Base-by-base conservation (phyloP, 1,284 basidiomycete species). In the Ganoderma boninense region DNA sequence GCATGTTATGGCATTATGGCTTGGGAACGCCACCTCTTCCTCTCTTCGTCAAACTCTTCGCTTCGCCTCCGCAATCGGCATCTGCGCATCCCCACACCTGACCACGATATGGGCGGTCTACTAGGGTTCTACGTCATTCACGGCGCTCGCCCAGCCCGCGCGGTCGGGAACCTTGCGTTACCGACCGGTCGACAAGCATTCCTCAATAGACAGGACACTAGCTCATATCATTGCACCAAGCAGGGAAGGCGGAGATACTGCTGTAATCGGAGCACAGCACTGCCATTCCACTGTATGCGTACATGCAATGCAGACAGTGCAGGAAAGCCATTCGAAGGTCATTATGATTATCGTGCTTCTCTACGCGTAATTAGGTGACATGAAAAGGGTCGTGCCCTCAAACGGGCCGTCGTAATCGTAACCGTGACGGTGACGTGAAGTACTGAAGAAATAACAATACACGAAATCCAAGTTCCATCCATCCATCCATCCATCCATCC, bases 401-500 rank as follows among this genome's bases (percentile, higher is more conserved):
- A 26, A 11, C 26, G 23, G 49, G 49, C 49, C 26, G 13, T 52
- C 49, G 49, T 52, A 57, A 32, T 32, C 29, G 29, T 32, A 32
- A n/a, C n/a, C n/a, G n/a, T n/a, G n/a, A n/a, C 29, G 32, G 14
- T 6, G 20, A 57, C 8, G n/a, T 16, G 32, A 35, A 57, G 26
- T 52, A 57, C 56, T 35, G 56, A 57, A 20, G 18, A 20, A 64
- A 64, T 64, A 64, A 64, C 16, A 52, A 64, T 64, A 64, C 32
- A 46, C 18, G n/a, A 46, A 49, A 49, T 46, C 18, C 44, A 49
- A 49, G 44, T 32, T 49, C 42, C 43, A 52, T 46, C 43, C 43
- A 29, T 43, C n/a, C 20, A 38, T 35, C n/a, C 42, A 40, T 23
- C 35, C 42, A 23, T 52, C 26, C 23, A 26, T 26, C 10, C 49